These are phyloP conservation scores for Trypanosoma congolense DNA, from an alignment of 208 protist species.

Conservation along the genomic window DNA sequence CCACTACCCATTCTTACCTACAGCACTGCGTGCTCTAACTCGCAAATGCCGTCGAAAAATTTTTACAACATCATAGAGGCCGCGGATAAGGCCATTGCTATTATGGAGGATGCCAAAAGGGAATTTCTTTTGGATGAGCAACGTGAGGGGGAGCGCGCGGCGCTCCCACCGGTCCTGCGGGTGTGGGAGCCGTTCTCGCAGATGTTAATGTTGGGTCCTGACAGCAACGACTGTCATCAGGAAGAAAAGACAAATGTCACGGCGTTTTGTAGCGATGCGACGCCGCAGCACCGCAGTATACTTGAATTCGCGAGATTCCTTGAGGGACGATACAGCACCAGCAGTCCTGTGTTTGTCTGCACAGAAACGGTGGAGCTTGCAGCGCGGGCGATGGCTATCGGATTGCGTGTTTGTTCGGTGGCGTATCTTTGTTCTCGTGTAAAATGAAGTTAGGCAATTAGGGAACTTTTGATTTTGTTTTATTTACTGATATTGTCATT, in stretches of 20 bases:
- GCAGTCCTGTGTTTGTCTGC: conserved; percentile 35
- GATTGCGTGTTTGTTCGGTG: conserved; percentile 50
- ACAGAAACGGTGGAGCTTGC: conserved; percentile 66
- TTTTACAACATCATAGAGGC: conserved; percentile 13
- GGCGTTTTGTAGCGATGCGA: conserved; percentile 42
- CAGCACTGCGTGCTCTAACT: conserved; percentile 11
- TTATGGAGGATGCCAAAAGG: conserved; percentile 53
- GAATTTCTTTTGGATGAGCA: conserved; percentile 68
- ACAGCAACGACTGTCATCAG: conserved; percentile 36
- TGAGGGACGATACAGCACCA: conserved; percentile 4
- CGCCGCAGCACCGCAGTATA: conserved; percentile 2
- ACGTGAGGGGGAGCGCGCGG: conserved; percentile 32
- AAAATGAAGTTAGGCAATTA: not conserved
- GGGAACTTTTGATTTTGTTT: no score
- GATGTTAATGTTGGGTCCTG: conserved; percentile 3
- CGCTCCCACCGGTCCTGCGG: conserved; percentile 28
- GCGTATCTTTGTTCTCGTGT: conserved; percentile 13
- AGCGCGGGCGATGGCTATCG: conserved; percentile 57
- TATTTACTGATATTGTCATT: no score
- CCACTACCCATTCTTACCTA: conserved; percentile 7
- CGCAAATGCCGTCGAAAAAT: not conserved
- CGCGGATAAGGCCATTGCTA: conserved; percentile 35
- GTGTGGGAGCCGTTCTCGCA: conserved; percentile 39
- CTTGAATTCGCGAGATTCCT: conserved; percentile 19
- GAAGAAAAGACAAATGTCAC: conserved; percentile 36